A percentile compares a stretch with the other conserved stretches of the same genome.
Evolutionary conservation across 805 yeast species (phyloP).

Genomic region (Torulaspora microellipsoides): DNA sequence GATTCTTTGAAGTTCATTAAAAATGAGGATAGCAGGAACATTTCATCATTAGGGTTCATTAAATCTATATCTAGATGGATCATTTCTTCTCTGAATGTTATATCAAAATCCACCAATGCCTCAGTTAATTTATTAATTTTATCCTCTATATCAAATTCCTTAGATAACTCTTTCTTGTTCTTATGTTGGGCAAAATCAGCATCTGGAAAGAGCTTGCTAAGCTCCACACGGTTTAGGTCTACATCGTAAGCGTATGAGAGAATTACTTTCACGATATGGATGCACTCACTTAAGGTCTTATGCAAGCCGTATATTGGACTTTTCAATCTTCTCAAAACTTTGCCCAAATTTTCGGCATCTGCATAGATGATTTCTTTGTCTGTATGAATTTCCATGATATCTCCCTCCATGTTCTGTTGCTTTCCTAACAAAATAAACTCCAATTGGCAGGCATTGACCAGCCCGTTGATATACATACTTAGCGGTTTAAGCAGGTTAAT

Average conservation of each 20-base stretch:
- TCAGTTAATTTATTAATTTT: slow-evolving; percentile 24
- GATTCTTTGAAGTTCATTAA: slow-evolving; percentile 44
- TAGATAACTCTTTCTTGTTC: slow-evolving; percentile 18
- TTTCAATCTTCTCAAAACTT: slow-evolving; percentile 31
- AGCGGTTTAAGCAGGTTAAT: slow-evolving; percentile 34
- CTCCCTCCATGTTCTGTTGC: slow-evolving; percentile 15
- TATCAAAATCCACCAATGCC: slow-evolving; percentile 36
- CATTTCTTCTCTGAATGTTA: slow-evolving; percentile 34
- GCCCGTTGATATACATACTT: slow-evolving; percentile 37
- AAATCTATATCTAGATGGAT: slow-evolving; percentile 30
- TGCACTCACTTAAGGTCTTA: slow-evolving; percentile 32
- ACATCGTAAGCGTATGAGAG: slow-evolving; percentile 43
- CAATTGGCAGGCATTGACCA: slow-evolving; percentile 46
- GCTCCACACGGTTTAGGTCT: slow-evolving; percentile 19
- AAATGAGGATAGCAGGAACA: slow-evolving; percentile 47
- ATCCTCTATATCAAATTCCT: slow-evolving; percentile 27
- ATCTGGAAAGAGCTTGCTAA: slow-evolving; percentile 17
- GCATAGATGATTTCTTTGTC: slow-evolving; percentile 38
- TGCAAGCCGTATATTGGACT: slow-evolving; percentile 36
- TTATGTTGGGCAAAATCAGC: slow-evolving; percentile 12
- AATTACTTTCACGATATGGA: slow-evolving; percentile 33
- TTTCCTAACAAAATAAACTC: slow-evolving; percentile 38
- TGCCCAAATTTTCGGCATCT: slow-evolving; percentile 31
- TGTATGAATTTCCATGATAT: slow-evolving; percentile 17
- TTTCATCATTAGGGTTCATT: slow-evolving; percentile 45